These are phyloP conservation scores for Leishmania aethiopica DNA, from an alignment of 208 protist species.

Conservation along the genomic window DNA sequence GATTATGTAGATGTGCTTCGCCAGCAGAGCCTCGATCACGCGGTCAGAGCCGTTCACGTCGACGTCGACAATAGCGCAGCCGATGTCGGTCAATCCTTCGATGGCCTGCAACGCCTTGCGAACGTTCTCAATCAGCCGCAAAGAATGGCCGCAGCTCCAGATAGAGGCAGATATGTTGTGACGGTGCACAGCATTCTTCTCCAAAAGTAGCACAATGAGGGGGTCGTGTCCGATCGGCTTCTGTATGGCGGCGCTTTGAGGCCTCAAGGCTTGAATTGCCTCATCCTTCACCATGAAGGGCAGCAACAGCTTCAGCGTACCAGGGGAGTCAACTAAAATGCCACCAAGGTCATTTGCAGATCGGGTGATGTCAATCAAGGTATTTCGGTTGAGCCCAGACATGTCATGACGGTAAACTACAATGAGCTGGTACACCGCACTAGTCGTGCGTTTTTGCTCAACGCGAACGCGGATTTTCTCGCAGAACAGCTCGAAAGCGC, in stretches of 20 bases:
- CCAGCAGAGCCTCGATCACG: conserved; percentile 48
- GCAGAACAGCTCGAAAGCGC: conserved; percentile 49
- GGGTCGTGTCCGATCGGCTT: conserved; percentile 46
- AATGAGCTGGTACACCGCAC: conserved; percentile 56
- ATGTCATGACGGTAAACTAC: conserved; percentile 59
- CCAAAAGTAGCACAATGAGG: conserved; percentile 58
- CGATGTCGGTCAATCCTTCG: conserved; percentile 58
- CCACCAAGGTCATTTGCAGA: conserved; percentile 58
- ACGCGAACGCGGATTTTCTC: conserved; percentile 66
- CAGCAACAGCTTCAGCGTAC: conserved; percentile 41
- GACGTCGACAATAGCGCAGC: conserved; percentile 66
- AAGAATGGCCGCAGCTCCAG: conserved; percentile 60
- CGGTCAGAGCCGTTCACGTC: conserved; percentile 42
- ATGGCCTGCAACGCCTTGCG: conserved; percentile 63
- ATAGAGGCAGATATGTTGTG: conserved; percentile 66
- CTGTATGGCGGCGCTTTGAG: conserved; percentile 27
- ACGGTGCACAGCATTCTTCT: conserved; percentile 72
- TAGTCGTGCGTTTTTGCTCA: conserved; percentile 51
- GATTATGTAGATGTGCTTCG: conserved; percentile 68
- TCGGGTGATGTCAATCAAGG: conserved; percentile 33
- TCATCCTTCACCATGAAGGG: conserved; percentile 64
- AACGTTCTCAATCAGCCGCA: conserved; percentile 62
- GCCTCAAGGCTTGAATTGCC: conserved; percentile 32
- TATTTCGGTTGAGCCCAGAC: conserved; percentile 33
- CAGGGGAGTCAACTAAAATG: conserved; percentile 45